Evolutionary conservation across 179 eudicot genomes (phyloP).

Genomic region (Vitellaria paradoxa): DNA sequence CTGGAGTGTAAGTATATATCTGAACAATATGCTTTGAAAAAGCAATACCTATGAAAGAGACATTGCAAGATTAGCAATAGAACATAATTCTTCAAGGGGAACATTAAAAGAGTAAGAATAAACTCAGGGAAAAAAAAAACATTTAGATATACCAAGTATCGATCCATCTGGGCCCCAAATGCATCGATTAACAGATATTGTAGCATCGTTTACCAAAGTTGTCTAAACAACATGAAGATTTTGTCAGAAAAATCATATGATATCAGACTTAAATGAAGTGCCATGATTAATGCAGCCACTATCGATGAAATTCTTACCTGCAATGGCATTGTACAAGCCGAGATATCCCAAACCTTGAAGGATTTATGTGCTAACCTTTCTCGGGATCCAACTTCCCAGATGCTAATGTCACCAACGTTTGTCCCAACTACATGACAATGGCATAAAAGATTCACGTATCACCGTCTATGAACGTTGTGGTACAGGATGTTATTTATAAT

Average conservation of each 20-base stretch:
- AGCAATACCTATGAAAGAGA: conserved; percentile 48
- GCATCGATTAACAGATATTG: conserved; percentile 50
- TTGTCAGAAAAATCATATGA: background rate
- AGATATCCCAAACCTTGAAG: conserved; percentile 61
- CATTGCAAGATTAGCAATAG: background rate
- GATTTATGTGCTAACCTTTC: conserved; percentile 49
- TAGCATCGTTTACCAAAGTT: conserved; percentile 44
- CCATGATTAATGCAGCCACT: background rate
- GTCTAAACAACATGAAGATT: conserved; percentile 32
- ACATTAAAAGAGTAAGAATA: background rate
- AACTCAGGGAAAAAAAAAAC: background rate
- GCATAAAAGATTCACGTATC: conserved; percentile 2
- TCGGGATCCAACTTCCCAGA: conserved; percentile 65
- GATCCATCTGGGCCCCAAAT: conserved; percentile 69
- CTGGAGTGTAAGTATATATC: conserved; percentile 45
- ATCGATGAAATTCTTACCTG: conserved; percentile 34
- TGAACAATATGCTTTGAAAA: conserved; percentile 67
- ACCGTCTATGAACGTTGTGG: background rate
- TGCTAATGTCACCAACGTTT: conserved; percentile 57
- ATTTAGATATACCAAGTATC: conserved; percentile 40
- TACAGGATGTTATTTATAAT: background rate
- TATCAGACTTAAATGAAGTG: background rate
- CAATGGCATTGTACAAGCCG: conserved; percentile 45
- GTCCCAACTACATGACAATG: conserved; percentile 49
- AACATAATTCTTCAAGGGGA: background rate